Evolutionary conservation across 2,329 filamentous ascomycete genomes (phyloP).

Genomic region (Drechslera avenae): DNA sequence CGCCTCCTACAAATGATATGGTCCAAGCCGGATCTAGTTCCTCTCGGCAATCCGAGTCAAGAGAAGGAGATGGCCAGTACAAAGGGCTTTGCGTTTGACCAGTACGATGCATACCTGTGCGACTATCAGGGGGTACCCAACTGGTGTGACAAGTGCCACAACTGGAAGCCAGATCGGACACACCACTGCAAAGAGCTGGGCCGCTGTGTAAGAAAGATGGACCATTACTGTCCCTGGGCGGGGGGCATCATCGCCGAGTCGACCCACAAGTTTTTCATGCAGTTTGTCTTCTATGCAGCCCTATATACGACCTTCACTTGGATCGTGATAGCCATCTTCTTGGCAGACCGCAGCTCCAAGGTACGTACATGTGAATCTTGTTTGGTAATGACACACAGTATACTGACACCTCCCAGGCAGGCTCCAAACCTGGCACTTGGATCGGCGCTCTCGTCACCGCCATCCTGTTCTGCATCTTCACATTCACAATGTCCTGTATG

Average conservation of each 20-base stretch:
- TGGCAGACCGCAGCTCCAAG: slow-evolving; percentile 60
- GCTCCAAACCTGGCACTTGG: slow-evolving; percentile 51
- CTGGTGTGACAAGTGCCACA: slow-evolving; percentile 83
- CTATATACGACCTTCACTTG: slow-evolving; percentile 70
- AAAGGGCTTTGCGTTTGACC: slow-evolving; percentile 75
- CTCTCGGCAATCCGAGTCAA: slow-evolving; percentile 56
- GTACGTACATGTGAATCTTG: slow-evolving; percentile 41
- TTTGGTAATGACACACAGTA: neutral
- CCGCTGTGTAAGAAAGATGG: slow-evolving; percentile 86
- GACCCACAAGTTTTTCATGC: slow-evolving; percentile 88
- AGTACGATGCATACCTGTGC: slow-evolving; percentile 81
- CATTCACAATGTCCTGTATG: slow-evolving; percentile 74
- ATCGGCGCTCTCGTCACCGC: slow-evolving; percentile 70
- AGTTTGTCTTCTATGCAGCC: slow-evolving; percentile 77
- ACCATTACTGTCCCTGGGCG: slow-evolving; percentile 96
- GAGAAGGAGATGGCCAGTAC: slow-evolving; percentile 37
- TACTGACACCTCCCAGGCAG: slow-evolving; percentile 18
- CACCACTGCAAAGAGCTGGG: slow-evolving; percentile 85
- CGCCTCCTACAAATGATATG: slow-evolving; percentile 72
- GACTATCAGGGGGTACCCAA: slow-evolving; percentile 77
- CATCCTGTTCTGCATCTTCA: slow-evolving; percentile 80
- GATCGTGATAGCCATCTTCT: slow-evolving; percentile 66
- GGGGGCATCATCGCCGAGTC: slow-evolving; percentile 89
- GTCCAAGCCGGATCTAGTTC: slow-evolving; percentile 74
- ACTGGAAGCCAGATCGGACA: slow-evolving; percentile 85